These are phyloP conservation scores for Podospora comata DNA, from an alignment of 495 filamentous ascomycete species.

Conservation along the genomic window DNA sequence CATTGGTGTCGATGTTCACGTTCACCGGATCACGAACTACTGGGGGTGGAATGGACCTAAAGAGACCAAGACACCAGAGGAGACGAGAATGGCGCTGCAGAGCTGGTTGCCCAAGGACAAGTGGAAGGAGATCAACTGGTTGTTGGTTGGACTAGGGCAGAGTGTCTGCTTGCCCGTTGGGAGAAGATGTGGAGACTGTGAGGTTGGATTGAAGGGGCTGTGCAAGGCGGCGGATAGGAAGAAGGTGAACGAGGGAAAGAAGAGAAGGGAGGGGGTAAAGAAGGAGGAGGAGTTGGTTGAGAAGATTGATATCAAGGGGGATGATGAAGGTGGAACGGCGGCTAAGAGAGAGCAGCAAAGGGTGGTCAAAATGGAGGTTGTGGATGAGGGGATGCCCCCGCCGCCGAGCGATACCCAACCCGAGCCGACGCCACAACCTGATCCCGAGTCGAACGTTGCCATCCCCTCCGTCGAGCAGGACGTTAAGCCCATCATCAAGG, in stretches of 20 bases:
- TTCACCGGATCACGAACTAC: constrained; percentile 88
- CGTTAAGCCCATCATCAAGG: background rate
- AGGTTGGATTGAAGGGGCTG: constrained; percentile 65
- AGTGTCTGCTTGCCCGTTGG: constrained; percentile 78
- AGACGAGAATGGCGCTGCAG: constrained; percentile 74
- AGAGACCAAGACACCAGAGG: constrained; percentile 77
- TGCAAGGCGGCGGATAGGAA: constrained; percentile 68
- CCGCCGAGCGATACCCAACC: background rate
- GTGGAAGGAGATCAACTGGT: constrained; percentile 93
- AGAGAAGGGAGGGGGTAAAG: constrained; percentile 33
- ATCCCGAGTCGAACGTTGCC: background rate
- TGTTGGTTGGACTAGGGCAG: constrained; percentile 90
- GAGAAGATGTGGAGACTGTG: constrained; percentile 77
- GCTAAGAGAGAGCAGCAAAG: constrained; percentile 13
- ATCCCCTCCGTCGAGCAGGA: background rate
- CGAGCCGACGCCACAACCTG: background rate
- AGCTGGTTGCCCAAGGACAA: constrained; percentile 79
- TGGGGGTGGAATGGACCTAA: constrained; percentile 75
- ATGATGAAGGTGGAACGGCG: constrained; percentile 29
- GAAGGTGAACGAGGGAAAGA: constrained; percentile 50
- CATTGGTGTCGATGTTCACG: constrained; percentile 66
- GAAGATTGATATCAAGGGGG: constrained; percentile 31
- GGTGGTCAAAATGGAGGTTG: constrained; percentile 11
- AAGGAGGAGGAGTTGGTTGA: constrained; percentile 31
- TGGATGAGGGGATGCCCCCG: background rate